These are phyloP conservation scores for Ulmus americana DNA, from an alignment of 331 rosid species.

Conservation along the genomic window DNA sequence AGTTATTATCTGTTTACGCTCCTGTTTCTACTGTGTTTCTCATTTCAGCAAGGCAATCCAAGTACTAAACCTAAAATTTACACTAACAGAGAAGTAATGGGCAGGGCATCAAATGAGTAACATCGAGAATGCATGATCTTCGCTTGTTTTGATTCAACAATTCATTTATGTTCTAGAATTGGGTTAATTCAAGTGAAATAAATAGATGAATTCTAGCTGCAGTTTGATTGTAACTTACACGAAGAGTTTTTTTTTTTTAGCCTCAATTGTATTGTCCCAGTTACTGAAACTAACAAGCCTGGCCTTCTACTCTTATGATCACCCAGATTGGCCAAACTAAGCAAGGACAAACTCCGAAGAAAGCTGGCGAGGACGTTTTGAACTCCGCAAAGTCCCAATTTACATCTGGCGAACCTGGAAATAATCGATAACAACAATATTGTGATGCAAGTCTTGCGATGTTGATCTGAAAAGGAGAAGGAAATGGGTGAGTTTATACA, in stretches of 20 bases:
- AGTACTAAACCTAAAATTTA: no score
- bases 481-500: conserved; percentile 6
- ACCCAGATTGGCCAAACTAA: conserved; percentile 41
- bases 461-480: background rate
- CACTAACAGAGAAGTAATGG: no score
- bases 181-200: background rate
- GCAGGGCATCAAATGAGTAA: no score
- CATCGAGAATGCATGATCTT: no score
- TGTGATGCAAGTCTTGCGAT: background rate
- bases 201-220: background rate
- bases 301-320: conserved; percentile 14
- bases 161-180: no score
- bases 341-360: conserved; percentile 25
- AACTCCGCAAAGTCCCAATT: conserved; percentile 28
- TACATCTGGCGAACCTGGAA: conserved; percentile 26
- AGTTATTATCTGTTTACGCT: conserved; percentile 16
- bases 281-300: conserved; percentile 1
- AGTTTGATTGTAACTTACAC: background rate
- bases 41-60: no score
- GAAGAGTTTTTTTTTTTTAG: background rate
- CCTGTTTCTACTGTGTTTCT: background rate
- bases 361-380: conserved; percentile 27
- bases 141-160: no score
- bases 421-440: conserved; percentile 21
- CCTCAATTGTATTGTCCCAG: background rate